Evolutionary conservation across 345 rosid genomes (phyloP).

Genomic region (Firmiana major): DNA sequence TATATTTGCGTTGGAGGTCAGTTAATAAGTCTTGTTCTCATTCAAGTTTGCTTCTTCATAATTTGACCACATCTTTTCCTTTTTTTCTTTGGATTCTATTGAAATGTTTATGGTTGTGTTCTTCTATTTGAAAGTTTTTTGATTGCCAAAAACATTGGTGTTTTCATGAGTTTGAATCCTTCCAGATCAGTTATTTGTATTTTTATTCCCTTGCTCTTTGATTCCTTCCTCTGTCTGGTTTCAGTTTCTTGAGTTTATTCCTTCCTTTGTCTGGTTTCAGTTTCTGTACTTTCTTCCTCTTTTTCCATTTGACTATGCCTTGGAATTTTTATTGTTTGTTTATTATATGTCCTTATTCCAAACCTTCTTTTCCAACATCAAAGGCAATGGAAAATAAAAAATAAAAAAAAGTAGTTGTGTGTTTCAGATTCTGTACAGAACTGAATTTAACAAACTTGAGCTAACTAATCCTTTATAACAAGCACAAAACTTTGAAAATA

Average conservation of each 20-base stretch:
- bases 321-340: constrained; percentile 1
- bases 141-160: background rate
- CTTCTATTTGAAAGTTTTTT: background rate
- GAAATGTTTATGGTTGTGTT: background rate
- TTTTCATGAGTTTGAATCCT: background rate
- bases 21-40: constrained; percentile 20
- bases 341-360: background rate
- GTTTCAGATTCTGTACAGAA: background rate
- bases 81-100: too few relatives aligned
- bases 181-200: background rate
- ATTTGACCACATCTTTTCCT: background rate
- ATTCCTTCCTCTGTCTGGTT: constrained; percentile 10
- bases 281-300: too few relatives aligned
- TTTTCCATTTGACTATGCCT: background rate
- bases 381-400: background rate
- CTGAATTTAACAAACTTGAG: background rate
- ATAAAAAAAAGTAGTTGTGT: background rate
- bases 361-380: background rate
- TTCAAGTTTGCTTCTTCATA: background rate
- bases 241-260: background rate
- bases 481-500: background rate
- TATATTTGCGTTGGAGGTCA: constrained; percentile 82
- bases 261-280: background rate
- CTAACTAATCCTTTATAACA: background rate
- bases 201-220: background rate